Evolutionary conservation across 805 yeast genomes (phyloP).

Genomic region (Wickerhamomyces subpelliculosus): DNA sequence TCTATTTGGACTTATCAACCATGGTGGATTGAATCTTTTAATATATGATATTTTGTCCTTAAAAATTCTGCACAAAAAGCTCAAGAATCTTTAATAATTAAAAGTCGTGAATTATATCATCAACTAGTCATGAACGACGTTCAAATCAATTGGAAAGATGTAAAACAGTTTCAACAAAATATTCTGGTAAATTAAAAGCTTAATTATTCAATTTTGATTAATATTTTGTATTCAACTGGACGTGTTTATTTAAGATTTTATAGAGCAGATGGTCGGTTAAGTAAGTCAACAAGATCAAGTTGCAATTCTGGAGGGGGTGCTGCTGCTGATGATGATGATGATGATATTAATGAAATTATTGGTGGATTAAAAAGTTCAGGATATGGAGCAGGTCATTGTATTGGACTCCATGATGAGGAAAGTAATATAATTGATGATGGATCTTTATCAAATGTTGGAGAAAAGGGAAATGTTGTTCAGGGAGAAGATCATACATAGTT

Average conservation of each 20-base stretch:
- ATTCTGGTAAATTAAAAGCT: slow-evolving; percentile 31
- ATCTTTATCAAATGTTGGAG: too few relatives aligned
- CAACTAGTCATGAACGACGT: too few relatives aligned
- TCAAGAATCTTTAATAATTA: slow-evolving; percentile 37
- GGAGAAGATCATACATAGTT: too few relatives aligned
- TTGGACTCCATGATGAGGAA: too few relatives aligned
- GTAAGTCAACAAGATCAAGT: too few relatives aligned
- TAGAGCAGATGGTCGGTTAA: slow-evolving; percentile 78
- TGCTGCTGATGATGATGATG: neutral
- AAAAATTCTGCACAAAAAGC: slow-evolving; percentile 45
- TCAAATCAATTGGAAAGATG: too few relatives aligned
- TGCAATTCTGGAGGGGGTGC: too few relatives aligned
- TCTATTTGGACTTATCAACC: slow-evolving; percentile 58
- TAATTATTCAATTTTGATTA: slow-evolving; percentile 40
- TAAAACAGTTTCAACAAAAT: slow-evolving; percentile 14
- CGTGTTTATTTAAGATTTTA: slow-evolving; percentile 74
- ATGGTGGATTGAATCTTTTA: slow-evolving; percentile 69
- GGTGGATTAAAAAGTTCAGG: too few relatives aligned
- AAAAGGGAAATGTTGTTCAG: too few relatives aligned
- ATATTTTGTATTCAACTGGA: slow-evolving; percentile 49
- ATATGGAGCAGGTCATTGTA: too few relatives aligned
- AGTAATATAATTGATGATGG: too few relatives aligned
- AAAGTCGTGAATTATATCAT: slow-evolving; percentile 40
- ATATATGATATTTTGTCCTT: slow-evolving; percentile 50
- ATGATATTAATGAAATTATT: neutral